Conservation (phyloP, 164 flowering plant genomes). For the Macadamia integrifolia region DNA sequence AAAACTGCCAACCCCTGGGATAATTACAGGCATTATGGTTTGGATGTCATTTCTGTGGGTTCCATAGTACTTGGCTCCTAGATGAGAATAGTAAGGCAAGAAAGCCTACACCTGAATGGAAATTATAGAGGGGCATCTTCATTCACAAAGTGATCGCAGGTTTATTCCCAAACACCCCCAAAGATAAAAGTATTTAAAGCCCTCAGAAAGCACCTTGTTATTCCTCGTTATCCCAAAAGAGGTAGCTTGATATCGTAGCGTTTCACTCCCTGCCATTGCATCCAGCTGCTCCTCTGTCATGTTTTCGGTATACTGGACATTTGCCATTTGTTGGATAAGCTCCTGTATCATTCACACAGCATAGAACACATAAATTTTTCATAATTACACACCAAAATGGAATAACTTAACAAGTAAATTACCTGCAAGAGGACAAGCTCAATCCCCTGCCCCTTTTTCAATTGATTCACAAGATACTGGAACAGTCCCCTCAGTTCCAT, state of each 20-base stretch:
- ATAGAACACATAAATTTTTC: constrained; percentile 5
- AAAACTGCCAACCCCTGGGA: too few relatives aligned
- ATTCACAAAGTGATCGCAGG: background rate
- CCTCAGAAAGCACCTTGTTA: constrained; percentile 63
- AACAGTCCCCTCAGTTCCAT: constrained; percentile 98
- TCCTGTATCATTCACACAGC: constrained; percentile 46
- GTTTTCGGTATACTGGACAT: constrained; percentile 95
- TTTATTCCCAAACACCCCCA: too few relatives aligned
- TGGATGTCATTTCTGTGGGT: too few relatives aligned
- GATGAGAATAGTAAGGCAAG: too few relatives aligned
- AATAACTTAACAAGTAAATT: constrained; percentile 3
- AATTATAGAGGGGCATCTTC: background rate
- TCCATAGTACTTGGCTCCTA: too few relatives aligned
- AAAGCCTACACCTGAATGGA: too few relatives aligned
- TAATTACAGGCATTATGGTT: too few relatives aligned
- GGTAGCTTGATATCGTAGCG: constrained; percentile 93
- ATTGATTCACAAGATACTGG: constrained; percentile 94
- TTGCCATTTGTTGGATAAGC: constrained; percentile 99
- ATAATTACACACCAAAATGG: background rate
- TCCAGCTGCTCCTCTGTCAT: constrained; percentile 98
- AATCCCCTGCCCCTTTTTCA: constrained; percentile 87
- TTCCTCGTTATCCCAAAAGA: constrained; percentile 87
- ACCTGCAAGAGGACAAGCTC: constrained; percentile 99
- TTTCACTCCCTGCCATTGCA: constrained; percentile 99
- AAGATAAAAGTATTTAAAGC: background rate